Evolutionary conservation across 179 eudicot species (phyloP).

Genomic region (Carnegiea gigantea): DNA sequence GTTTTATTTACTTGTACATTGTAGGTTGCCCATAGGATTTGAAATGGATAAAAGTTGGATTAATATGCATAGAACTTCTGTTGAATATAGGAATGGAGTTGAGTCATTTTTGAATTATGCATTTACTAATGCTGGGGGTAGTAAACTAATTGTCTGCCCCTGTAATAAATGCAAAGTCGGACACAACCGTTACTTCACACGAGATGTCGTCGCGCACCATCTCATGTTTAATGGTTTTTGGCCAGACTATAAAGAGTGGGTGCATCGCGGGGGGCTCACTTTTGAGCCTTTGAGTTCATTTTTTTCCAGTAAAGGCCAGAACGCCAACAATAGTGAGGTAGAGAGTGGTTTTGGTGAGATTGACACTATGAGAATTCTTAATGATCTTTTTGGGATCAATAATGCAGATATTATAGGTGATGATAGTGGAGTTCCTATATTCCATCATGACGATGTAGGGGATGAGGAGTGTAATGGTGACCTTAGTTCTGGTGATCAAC

Average conservation of each 20-base stretch:
- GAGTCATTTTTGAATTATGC: too few species aligned
- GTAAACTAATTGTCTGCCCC: background rate
- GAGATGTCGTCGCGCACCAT: background rate
- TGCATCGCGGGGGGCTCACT: background rate
- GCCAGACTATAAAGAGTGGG: background rate
- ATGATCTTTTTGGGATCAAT: background rate
- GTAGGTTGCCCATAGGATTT: background rate
- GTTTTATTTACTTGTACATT: too few species aligned
- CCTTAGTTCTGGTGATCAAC: too few species aligned
- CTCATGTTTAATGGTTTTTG: background rate
- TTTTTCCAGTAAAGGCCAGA: background rate
- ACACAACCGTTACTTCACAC: background rate
- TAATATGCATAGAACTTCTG: background rate
- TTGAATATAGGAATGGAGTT: background rate
- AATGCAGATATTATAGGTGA: background rate
- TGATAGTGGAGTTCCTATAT: background rate
- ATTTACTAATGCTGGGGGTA: too few species aligned
- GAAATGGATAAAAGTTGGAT: background rate
- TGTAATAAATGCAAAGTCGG: background rate
- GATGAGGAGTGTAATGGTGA: background rate
- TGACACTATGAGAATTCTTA: background rate
- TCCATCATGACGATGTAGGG: background rate
- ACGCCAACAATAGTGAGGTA: background rate
- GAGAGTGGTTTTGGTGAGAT: background rate
- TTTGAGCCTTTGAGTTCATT: background rate